A percentile compares a stretch with the other conserved stretches of the same genome.
Evolutionary conservation across 2,329 filamentous ascomycete species (phyloP).

Genomic region (Leptographium flavum): DNA sequence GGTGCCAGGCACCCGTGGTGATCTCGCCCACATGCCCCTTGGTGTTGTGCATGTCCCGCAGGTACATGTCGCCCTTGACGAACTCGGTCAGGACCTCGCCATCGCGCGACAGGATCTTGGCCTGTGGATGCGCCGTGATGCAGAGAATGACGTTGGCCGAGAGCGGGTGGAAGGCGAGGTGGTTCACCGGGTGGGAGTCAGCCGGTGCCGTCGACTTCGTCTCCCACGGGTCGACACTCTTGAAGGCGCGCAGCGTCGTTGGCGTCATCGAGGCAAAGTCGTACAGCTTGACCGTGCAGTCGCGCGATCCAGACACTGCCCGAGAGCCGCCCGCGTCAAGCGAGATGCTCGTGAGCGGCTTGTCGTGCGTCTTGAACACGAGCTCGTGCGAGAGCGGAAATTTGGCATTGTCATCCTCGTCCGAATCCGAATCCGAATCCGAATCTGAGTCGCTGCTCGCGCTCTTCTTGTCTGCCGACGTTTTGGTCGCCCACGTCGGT

Average conservation of each 20-base stretch:
- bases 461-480: constrained; percentile 12
- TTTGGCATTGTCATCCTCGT: constrained; percentile 63
- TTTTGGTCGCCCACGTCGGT: constrained; percentile 25
- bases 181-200: constrained; percentile 80
- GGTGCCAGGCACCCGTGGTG: constrained; percentile 82
- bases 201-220: constrained; percentile 55
- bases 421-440: constrained; percentile 15
- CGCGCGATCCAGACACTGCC: constrained; percentile 78
- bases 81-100: constrained; percentile 78
- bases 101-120: constrained; percentile 78
- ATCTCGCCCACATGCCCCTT: constrained; percentile 93
- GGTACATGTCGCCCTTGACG: constrained; percentile 95
- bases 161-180: constrained; percentile 72
- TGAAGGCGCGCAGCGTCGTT: constrained; percentile 86
- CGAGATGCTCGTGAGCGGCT: constrained; percentile 69
- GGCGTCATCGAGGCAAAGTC: constrained; percentile 95
- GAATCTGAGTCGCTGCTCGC: constrained; percentile 24
- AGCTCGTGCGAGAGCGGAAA: constrained; percentile 90
- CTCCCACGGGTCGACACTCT: constrained; percentile 73
- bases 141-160: constrained; percentile 73
- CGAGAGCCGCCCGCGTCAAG: constrained; percentile 75
- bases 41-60: constrained; percentile 93
- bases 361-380: constrained; percentile 81
- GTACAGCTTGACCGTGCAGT: constrained; percentile 84
- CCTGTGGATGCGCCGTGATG: constrained; percentile 76